These are phyloP conservation scores for Boletus sensibilis DNA, from an alignment of 768 basidiomycete species.

Conservation along the genomic window DNA sequence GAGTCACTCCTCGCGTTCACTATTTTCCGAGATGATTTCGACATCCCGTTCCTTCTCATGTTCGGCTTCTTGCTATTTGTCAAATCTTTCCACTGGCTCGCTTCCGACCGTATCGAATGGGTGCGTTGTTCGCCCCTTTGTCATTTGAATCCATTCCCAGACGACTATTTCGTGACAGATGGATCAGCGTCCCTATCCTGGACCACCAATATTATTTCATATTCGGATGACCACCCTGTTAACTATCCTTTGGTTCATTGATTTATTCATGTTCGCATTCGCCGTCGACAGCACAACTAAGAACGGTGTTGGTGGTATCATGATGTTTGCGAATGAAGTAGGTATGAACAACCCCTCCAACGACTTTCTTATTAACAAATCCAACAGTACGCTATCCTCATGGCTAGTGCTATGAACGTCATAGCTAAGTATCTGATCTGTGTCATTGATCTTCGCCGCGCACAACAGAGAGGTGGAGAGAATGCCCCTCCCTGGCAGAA, in stretches of 20 bases:
- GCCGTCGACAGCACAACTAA: conserved; percentile 78
- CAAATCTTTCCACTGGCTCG: conserved; percentile 98
- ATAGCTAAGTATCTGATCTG: conserved; percentile 83
- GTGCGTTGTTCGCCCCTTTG: conserved; percentile 44
- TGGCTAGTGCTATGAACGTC: conserved; percentile 76
- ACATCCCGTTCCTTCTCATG: conserved; percentile 89
- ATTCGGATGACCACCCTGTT: conserved; percentile 77
- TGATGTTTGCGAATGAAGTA: conserved; percentile 94
- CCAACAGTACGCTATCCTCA: conserved; percentile 79
- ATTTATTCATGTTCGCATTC: conserved; percentile 74
- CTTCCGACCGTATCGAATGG: conserved; percentile 94
- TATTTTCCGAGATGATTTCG: conserved; percentile 95
- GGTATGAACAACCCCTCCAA: conserved; percentile 24
- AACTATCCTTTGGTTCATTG: conserved; percentile 67
- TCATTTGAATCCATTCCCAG: not conserved
- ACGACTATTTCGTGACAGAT: conserved; percentile 57
- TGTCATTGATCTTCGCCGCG: conserved; percentile 76
- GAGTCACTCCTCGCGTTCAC: conserved; percentile 95
- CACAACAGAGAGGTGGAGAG: conserved; percentile 73
- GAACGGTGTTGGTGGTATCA: conserved; percentile 84
- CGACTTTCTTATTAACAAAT: conserved; percentile 12
- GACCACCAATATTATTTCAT: conserved; percentile 81
- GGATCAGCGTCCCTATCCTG: conserved; percentile 92
- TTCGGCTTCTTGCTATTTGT: conserved; percentile 93
- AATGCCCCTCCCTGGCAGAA: conserved; percentile 94